These are phyloP conservation scores for Daldinia decipiens DNA, from an alignment of 495 filamentous ascomycete species.

Conservation along the genomic window DNA sequence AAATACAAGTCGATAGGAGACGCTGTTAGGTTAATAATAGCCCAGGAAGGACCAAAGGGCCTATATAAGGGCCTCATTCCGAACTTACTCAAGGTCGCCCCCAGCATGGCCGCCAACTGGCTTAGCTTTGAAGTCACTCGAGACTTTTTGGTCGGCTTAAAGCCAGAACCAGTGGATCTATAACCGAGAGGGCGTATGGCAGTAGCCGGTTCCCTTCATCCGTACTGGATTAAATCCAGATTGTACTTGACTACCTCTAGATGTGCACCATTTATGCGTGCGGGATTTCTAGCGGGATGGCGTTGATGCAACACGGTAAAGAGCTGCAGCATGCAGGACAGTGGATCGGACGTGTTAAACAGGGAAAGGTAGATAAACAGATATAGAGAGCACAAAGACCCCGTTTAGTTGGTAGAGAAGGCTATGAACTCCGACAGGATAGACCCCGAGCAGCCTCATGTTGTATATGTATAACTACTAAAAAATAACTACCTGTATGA, in stretches of 20 bases:
- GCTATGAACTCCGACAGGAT: slow-evolving; percentile 6
- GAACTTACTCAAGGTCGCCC: slow-evolving; percentile 95
- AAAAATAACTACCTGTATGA: slow-evolving; percentile 1
- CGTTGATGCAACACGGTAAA: slow-evolving; percentile 17
- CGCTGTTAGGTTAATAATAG: slow-evolving; percentile 81
- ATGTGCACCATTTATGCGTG: slow-evolving; percentile 29
- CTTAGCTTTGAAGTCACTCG: slow-evolving; percentile 93
- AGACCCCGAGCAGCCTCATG: background rate
- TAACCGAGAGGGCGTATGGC: slow-evolving; percentile 16
- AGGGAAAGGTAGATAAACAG: slow-evolving; percentile 37
- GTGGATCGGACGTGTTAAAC: slow-evolving; percentile 21
- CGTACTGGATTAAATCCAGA: slow-evolving; percentile 27
- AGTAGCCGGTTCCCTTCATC: slow-evolving; percentile 11
- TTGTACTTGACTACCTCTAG: slow-evolving; percentile 37
- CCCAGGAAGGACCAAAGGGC: slow-evolving; percentile 74
- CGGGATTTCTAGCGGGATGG: slow-evolving; percentile 15
- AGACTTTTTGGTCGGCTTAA: slow-evolving; percentile 78
- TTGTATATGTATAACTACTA: slow-evolving; percentile 4
- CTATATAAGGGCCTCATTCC: slow-evolving; percentile 94
- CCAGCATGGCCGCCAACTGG: slow-evolving; percentile 99
- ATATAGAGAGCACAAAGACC: slow-evolving; percentile 29
- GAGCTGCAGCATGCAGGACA: slow-evolving; percentile 9
- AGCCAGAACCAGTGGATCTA: slow-evolving; percentile 49
- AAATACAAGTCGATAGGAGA: slow-evolving; percentile 89
- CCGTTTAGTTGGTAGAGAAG: slow-evolving; percentile 11